Evolutionary conservation across 2,329 filamentous ascomycete genomes (phyloP).

Genomic region (Didymella arachidicola): DNA sequence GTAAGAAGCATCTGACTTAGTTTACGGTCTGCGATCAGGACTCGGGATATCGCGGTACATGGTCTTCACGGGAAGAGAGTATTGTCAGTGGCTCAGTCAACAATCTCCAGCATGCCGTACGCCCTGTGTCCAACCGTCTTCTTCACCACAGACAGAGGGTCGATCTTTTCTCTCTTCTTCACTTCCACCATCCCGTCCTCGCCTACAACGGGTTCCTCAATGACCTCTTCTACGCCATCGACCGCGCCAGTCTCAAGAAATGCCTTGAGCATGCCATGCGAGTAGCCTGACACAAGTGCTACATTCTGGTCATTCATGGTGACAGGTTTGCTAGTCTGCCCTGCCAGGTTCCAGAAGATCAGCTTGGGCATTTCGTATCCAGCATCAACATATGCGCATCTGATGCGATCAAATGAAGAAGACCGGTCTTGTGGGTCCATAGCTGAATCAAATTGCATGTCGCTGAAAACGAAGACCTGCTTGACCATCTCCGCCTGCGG

Average conservation of each 20-base stretch:
- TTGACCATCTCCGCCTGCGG: not conserved
- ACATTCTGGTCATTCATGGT: conserved; percentile 56
- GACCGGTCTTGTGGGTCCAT: not conserved
- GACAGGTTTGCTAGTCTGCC: conserved; percentile 58
- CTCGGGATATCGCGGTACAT: not conserved
- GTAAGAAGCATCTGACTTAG: not conserved
- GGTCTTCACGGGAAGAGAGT: not conserved
- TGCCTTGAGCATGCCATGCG: conserved; percentile 65
- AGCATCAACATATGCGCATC: not conserved
- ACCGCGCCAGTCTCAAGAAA: conserved; percentile 63
- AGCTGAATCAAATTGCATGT: not conserved
- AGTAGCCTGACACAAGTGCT: conserved; percentile 64
- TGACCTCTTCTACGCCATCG: conserved; percentile 51
- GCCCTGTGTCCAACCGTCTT: conserved; percentile 63
- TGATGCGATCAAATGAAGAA: conserved; percentile 1
- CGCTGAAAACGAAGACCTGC: not conserved
- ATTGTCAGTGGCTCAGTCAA: conserved; percentile 28
- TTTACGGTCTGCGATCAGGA: not conserved
- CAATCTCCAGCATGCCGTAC: conserved; percentile 63
- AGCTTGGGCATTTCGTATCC: conserved; percentile 7
- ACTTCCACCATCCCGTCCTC: conserved; percentile 39
- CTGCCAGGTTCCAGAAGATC: conserved; percentile 19
- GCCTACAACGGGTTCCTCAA: conserved; percentile 46
- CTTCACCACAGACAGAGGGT: conserved; percentile 56
- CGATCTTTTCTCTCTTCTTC: conserved; percentile 53